A percentile compares a stretch with the other conserved stretches of the same genome.
These are phyloP conservation scores for Podosphaera leucotricha DNA, from an alignment of 2,329 filamentous ascomycete species.

Conservation along the genomic window DNA sequence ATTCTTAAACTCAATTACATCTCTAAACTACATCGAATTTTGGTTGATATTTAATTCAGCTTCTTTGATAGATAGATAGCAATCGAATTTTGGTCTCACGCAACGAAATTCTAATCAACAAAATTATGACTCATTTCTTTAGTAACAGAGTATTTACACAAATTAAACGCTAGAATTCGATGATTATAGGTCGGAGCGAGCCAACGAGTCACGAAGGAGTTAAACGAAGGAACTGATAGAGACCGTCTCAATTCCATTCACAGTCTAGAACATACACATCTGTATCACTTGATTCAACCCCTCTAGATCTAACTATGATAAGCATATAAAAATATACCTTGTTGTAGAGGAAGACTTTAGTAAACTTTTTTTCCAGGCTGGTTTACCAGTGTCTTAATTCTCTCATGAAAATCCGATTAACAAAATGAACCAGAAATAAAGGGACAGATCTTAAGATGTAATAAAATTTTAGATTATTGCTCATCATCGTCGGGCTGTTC, in stretches of 20 bases:
- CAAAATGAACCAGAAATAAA: background rate
- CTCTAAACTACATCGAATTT: too few relatives aligned
- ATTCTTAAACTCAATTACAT: too few relatives aligned
- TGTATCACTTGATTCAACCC: background rate
- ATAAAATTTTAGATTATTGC: constrained; percentile 3
- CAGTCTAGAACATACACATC: background rate
- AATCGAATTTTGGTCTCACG: too few relatives aligned
- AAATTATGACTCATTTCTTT: too few relatives aligned
- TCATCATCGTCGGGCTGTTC: constrained; percentile 83
- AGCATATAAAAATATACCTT: background rate
- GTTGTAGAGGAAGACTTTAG: background rate
- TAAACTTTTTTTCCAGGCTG: background rate
- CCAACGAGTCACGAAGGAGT: background rate
- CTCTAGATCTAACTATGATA: background rate
- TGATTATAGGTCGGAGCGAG: background rate
- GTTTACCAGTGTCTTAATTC: background rate
- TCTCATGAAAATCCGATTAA: background rate
- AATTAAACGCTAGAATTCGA: too few relatives aligned
- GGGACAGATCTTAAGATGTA: background rate
- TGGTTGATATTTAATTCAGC: too few relatives aligned
- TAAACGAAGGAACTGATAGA: background rate
- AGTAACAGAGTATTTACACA: too few relatives aligned
- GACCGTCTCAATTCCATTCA: background rate
- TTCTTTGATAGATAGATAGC: too few relatives aligned
- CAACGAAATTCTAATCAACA: too few relatives aligned